Evolutionary conservation across 1,284 basidiomycete genomes (phyloP).

Genomic region (Kalmanozyma brasiliensis): DNA sequence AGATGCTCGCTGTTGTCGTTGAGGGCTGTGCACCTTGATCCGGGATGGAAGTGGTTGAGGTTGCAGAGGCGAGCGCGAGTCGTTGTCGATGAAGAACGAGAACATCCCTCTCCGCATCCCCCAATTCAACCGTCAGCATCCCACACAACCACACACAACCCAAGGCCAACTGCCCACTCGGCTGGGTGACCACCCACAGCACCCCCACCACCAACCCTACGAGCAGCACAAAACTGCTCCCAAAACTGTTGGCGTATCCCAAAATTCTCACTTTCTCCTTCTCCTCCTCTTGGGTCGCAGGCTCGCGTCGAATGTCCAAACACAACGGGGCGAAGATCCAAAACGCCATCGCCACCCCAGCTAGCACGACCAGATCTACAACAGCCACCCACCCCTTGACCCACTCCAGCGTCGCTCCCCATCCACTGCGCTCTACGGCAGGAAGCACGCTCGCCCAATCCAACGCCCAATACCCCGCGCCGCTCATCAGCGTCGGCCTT

Average conservation of each 20-base stretch:
- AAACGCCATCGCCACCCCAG: slow-evolving; percentile 36
- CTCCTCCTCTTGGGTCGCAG: slow-evolving; percentile 4
- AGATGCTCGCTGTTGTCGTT: too few relatives aligned
- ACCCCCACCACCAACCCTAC: slow-evolving; percentile 76
- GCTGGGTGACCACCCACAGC: slow-evolving; percentile 77
- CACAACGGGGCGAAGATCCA: slow-evolving; percentile 63
- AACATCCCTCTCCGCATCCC: slow-evolving; percentile 57
- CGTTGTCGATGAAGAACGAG: slow-evolving; percentile 26
- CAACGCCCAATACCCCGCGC: slow-evolving; percentile 57
- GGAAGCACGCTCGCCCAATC: slow-evolving; percentile 49
- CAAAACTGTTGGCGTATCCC: slow-evolving; percentile 90
- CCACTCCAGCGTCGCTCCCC: slow-evolving; percentile 32
- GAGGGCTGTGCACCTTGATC: too few relatives aligned
- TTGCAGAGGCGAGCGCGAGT: not conserved
- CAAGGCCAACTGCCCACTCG: slow-evolving; percentile 83
- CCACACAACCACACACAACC: slow-evolving; percentile 74
- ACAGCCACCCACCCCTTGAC: slow-evolving; percentile 48
- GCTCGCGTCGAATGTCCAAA: slow-evolving; percentile 54
- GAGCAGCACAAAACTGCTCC: slow-evolving; percentile 85
- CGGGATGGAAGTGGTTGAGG: too few relatives aligned
- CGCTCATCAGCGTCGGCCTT: slow-evolving; percentile 55
- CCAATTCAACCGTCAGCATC: slow-evolving; percentile 52
- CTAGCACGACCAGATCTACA: slow-evolving; percentile 32
- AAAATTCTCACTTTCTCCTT: slow-evolving; percentile 73
- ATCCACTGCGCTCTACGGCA: slow-evolving; percentile 6